Conservation (phyloP, 225 moss, liverwort and hornwort species). For the Neckera pumila region DNA sequence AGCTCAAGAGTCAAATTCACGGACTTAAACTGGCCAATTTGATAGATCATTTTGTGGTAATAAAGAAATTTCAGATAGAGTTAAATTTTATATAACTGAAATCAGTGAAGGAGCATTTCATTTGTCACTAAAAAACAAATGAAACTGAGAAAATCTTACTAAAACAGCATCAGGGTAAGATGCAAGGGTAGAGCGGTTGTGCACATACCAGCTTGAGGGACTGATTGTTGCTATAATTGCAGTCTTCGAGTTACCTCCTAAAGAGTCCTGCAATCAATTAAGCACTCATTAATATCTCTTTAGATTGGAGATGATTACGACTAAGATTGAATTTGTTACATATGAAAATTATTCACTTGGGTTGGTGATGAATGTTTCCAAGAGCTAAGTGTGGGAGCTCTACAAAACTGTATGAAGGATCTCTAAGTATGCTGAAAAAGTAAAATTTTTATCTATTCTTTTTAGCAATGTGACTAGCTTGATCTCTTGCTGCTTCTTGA, state of each 20-base stretch:
- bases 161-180: not conserved
- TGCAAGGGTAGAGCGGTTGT: not conserved
- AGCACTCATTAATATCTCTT: not conserved
- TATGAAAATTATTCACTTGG: too few species aligned
- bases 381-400: not conserved
- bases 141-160: not conserved
- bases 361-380: not conserved
- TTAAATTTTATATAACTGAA: not conserved
- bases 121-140: too few species aligned
- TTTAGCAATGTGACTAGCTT: not conserved
- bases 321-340: not conserved
- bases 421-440: not conserved
- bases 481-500: not conserved
- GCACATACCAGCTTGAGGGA: slow-evolving; percentile 26
- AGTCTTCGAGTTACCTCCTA: slow-evolving; percentile 39
- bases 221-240: slow-evolving; percentile 42
- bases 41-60: not conserved
- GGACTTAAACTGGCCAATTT: not conserved
- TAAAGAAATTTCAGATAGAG: not conserved
- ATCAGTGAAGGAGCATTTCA: not conserved
- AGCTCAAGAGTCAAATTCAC: not conserved
- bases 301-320: not conserved
- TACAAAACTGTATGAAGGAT: not conserved
- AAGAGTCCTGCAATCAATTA: slow-evolving; percentile 22
- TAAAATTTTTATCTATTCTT: not conserved